phyloP scores from a whole-genome alignment of 345 rosid species.

The Hypericum perforatum region DNA sequence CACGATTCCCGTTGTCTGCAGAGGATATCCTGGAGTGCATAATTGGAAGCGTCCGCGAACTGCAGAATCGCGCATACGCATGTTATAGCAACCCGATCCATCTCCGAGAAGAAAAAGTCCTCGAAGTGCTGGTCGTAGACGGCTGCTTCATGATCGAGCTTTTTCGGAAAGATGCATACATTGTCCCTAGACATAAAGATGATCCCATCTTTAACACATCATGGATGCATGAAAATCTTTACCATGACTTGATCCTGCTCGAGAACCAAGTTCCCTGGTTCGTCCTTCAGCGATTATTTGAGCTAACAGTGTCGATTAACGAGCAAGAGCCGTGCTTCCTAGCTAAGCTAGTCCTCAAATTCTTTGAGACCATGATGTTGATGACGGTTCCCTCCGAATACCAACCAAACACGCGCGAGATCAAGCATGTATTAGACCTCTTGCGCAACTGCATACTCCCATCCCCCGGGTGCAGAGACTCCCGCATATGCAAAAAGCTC shows the following conservation, averaged over 20 bases:
- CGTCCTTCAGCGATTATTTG: conserved; percentile 33
- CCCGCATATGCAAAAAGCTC: background rate
- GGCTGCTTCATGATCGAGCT: conserved; percentile 45
- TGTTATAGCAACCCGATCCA: conserved; percentile 15
- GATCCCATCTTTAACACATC: conserved; percentile 36
- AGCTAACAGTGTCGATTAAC: conserved; percentile 26
- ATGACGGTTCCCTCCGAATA: conserved; percentile 17
- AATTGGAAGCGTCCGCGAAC: conserved; percentile 24
- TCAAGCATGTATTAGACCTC: conserved; percentile 43
- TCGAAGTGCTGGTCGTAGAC: conserved; percentile 36
- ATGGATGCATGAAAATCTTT: conserved; percentile 32
- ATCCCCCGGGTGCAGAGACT: conserved; percentile 28
- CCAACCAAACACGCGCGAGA: conserved; percentile 16
- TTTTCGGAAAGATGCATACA: conserved; percentile 25
- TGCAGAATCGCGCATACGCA: conserved; percentile 29
- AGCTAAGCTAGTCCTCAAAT: conserved; percentile 33
- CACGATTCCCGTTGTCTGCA: conserved; percentile 18
- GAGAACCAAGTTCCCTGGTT: conserved; percentile 56
- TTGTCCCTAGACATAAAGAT: conserved; percentile 29
- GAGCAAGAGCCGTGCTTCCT: conserved; percentile 24
- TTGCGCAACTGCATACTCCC: conserved; percentile 40
- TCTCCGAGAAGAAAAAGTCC: conserved; percentile 19
- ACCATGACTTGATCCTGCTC: conserved; percentile 32
- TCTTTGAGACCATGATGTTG: conserved; percentile 39
- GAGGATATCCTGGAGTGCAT: conserved; percentile 30